Percentiles rank a stretch among this genome's conserved stretches.
Conservation (phyloP, 495 filamentous ascomycete genomes). For the Penicillium manginii region DNA sequence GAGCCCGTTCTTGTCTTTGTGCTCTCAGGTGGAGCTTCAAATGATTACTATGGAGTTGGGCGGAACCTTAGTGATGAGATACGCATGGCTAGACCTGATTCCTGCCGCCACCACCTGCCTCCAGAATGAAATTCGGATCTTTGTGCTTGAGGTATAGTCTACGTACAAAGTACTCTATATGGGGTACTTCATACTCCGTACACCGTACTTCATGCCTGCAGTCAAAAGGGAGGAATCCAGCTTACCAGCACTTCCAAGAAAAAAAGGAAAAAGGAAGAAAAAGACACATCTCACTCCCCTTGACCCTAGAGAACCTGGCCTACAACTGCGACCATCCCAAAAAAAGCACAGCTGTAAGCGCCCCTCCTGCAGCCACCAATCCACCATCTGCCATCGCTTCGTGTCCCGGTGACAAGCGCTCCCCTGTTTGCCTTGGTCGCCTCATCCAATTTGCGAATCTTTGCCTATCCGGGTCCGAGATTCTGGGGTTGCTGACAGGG, state of each 20-base stretch:
- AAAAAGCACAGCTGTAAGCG: constrained; percentile 5
- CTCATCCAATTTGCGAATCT: constrained; percentile 5
- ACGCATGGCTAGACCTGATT: constrained; percentile 1
- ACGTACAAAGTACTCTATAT: no score
- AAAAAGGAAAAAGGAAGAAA: no score
- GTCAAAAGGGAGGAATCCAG: no score
- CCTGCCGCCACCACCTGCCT: neutral
- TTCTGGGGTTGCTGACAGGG: constrained; percentile 6
- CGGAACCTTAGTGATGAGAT: constrained; percentile 17
- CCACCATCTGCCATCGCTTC: constrained; percentile 5
- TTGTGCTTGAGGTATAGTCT: neutral
- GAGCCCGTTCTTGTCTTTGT: constrained; percentile 25
- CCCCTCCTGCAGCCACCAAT: constrained; percentile 5
- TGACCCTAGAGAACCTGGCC: neutral
- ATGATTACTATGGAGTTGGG: constrained; percentile 16
- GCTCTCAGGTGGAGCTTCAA: constrained; percentile 2
- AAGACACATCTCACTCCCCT: neutral
- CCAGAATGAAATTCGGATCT: constrained; percentile 1
- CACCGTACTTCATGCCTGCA: no score
- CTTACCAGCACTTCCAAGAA: no score
- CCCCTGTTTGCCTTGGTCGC: constrained; percentile 9
- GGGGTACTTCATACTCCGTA: no score
- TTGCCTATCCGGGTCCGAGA: constrained; percentile 6
- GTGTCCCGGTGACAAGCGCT: neutral
- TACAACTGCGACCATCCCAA: neutral